These are phyloP conservation scores for Pseudopyricularia cyperi DNA, from an alignment of 2,329 filamentous ascomycete genomes.

Conservation along the genomic window DNA sequence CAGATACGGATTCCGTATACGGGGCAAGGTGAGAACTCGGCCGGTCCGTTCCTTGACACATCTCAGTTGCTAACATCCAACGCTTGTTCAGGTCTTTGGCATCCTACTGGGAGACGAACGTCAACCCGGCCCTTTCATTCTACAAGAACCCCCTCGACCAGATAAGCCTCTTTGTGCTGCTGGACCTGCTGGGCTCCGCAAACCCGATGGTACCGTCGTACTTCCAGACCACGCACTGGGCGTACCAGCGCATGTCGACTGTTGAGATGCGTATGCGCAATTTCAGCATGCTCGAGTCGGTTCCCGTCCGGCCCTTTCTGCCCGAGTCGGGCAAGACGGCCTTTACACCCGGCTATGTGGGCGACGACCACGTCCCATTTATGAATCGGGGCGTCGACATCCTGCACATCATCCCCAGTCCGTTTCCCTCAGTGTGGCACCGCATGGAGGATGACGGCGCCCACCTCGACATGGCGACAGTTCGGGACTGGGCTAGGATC, in stretches of 20 bases:
- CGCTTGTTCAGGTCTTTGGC: slow-evolving; percentile 43
- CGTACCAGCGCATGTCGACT: slow-evolving; percentile 63
- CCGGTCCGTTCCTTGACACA: background rate
- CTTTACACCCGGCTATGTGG: slow-evolving; percentile 32
- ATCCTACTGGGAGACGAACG: slow-evolving; percentile 53
- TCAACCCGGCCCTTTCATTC: slow-evolving; percentile 53
- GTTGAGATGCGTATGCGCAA: slow-evolving; percentile 63
- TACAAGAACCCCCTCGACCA: slow-evolving; percentile 58
- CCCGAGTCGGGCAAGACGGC: slow-evolving; percentile 29
- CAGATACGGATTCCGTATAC: slow-evolving; percentile 61
- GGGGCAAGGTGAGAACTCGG: slow-evolving; percentile 46
- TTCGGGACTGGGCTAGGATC: slow-evolving; percentile 65
- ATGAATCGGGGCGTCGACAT: slow-evolving; percentile 61
- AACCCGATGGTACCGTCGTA: slow-evolving; percentile 68
- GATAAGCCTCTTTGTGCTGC: slow-evolving; percentile 73
- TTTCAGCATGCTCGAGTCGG: slow-evolving; percentile 52
- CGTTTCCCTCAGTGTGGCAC: slow-evolving; percentile 64
- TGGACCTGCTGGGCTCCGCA: slow-evolving; percentile 69
- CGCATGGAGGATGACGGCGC: slow-evolving; percentile 56
- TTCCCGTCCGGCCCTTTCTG: slow-evolving; percentile 11
- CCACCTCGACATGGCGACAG: slow-evolving; percentile 57
- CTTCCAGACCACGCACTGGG: slow-evolving; percentile 87
- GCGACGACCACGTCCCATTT: slow-evolving; percentile 71
- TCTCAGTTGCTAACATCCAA: background rate
- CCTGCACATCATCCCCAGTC: slow-evolving; percentile 61